Percentiles rank a stretch among this genome's conserved stretches.
Conservation (phyloP, 2,329 filamentous ascomycete genomes). For the Ophiostoma populinum region DNA sequence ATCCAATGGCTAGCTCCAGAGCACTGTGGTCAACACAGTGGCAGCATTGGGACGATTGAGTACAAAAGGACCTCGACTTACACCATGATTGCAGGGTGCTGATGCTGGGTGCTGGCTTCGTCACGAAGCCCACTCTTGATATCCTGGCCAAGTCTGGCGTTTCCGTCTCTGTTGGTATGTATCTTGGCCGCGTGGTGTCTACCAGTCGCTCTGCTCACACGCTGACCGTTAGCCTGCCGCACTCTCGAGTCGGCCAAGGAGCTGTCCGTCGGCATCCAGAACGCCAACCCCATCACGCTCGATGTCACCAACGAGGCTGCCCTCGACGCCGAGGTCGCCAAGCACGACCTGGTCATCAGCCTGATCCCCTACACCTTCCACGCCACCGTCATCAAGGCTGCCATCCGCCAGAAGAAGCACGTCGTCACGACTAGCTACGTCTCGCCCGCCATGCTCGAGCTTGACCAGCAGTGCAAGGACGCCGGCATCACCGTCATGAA, state of each 20-base stretch:
- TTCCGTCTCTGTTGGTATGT: slow-evolving; percentile 45
- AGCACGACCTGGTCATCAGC: slow-evolving; percentile 63
- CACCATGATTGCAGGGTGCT: slow-evolving; percentile 10
- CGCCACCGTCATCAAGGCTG: slow-evolving; percentile 77
- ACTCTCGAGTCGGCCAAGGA: slow-evolving; percentile 62
- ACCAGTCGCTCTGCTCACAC: not conserved
- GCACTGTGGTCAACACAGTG: too few species aligned
- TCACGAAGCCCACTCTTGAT: slow-evolving; percentile 47
- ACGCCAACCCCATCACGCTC: slow-evolving; percentile 61
- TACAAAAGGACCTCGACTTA: not conserved
- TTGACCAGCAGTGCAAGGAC: slow-evolving; percentile 66
- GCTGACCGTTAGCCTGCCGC: slow-evolving; percentile 47
- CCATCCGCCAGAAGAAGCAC: slow-evolving; percentile 86
- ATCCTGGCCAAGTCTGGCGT: slow-evolving; percentile 43
- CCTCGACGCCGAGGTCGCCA: slow-evolving; percentile 62
- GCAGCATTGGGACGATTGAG: too few species aligned
- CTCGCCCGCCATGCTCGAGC: slow-evolving; percentile 78
- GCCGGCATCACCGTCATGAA: slow-evolving; percentile 96
- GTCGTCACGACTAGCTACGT: slow-evolving; percentile 93
- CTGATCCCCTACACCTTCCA: slow-evolving; percentile 90
- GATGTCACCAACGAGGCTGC: slow-evolving; percentile 64
- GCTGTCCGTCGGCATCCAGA: slow-evolving; percentile 53
- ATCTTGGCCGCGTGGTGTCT: not conserved
- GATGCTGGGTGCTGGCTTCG: slow-evolving; percentile 37
- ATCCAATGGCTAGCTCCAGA: too few species aligned